Conservation (phyloP, 768 basidiomycete species). For the Multifurca ochricompacta region DNA sequence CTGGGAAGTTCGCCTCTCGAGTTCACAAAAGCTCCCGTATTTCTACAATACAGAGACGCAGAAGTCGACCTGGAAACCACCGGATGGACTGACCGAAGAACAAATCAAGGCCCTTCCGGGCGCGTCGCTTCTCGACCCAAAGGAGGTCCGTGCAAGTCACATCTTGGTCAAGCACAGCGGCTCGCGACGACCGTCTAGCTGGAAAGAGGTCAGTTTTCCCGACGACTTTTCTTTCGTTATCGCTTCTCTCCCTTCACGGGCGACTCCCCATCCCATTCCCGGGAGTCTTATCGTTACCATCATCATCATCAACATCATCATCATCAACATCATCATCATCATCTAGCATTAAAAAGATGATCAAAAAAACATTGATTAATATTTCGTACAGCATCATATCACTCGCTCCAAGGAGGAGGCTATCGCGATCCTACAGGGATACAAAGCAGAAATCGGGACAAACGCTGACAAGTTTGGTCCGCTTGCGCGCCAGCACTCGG, state of each 20-base stretch:
- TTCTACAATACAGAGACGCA: conserved; percentile 73
- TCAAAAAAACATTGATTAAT: too few relatives aligned
- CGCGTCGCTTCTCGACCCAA: conserved; percentile 45
- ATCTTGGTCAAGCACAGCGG: conserved; percentile 85
- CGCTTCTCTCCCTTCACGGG: background rate
- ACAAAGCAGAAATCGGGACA: conserved; percentile 53
- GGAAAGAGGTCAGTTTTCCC: conserved; percentile 65
- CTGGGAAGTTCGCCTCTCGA: conserved; percentile 90
- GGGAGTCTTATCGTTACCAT: too few relatives aligned
- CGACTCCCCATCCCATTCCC: background rate
- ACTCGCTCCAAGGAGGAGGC: conserved; percentile 87
- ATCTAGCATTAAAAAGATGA: too few relatives aligned
- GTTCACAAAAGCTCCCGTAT: conserved; percentile 71
- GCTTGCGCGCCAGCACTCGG: conserved; percentile 71
- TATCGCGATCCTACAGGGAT: conserved; percentile 61
- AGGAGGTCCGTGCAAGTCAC: conserved; percentile 88
- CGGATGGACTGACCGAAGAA: conserved; percentile 50
- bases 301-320: background rate
- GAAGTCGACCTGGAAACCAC: conserved; percentile 75
- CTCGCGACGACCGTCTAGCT: conserved; percentile 71
- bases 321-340: background rate
- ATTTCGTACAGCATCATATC: conserved; percentile 50
- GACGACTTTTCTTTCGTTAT: background rate
- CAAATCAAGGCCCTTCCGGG: conserved; percentile 61
- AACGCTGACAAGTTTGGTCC: conserved; percentile 55